Evolutionary conservation across 768 basidiomycete species (phyloP).

Genomic region (Chalciporus piperatus): DNA sequence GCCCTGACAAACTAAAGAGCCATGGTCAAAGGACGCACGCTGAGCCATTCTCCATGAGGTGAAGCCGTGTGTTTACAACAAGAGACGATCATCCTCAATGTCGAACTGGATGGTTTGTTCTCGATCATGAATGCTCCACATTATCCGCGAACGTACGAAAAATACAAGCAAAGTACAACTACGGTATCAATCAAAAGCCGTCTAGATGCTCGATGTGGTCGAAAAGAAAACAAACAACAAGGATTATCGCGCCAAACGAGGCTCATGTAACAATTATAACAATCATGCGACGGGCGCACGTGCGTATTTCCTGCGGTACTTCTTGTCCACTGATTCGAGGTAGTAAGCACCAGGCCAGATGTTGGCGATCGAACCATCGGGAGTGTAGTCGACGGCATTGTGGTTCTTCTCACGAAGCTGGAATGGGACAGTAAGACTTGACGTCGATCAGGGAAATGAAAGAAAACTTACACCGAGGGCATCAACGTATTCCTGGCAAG

Average conservation of each 20-base stretch:
- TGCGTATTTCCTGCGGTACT: conserved; percentile 88
- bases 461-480: conserved; percentile 59
- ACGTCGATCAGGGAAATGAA: not conserved
- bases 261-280: conserved; percentile 1
- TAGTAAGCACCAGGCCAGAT: conserved; percentile 95
- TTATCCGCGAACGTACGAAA: conserved; percentile 3
- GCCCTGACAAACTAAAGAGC: too few relatives aligned
- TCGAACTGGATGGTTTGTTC: too few relatives aligned
- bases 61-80: too few relatives aligned
- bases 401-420: conserved; percentile 97
- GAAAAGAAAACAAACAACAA: not conserved
- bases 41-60: too few relatives aligned
- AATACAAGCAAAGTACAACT: conserved; percentile 12
- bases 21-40: too few relatives aligned
- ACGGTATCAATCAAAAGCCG: conserved; percentile 7
- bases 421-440: not conserved
- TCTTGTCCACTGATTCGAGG: conserved; percentile 84
- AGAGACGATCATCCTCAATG: not conserved
- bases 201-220: conserved; percentile 10
- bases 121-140: not conserved
- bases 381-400: conserved; percentile 82
- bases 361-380: conserved; percentile 84
- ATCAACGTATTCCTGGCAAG: conserved; percentile 89
- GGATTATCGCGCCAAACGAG: not conserved
- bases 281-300: conserved; percentile 35